phyloP scores from a whole-genome alignment of 129 eudicot species.

The Artemisia tridentata region DNA sequence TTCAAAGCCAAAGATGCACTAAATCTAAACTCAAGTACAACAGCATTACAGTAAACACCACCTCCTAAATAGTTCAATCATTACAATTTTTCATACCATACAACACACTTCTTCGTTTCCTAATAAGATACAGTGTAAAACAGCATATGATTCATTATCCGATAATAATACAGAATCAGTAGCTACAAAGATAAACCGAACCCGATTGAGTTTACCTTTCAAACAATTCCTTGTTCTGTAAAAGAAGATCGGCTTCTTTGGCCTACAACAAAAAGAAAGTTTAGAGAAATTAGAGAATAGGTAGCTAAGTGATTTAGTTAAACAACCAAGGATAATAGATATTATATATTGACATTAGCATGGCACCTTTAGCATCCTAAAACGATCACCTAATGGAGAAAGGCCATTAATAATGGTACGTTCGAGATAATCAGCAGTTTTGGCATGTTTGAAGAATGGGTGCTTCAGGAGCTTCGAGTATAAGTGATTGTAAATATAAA shows the following conservation, averaged over 20 bases:
- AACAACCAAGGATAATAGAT: background rate
- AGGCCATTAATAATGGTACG: conserved; percentile 64
- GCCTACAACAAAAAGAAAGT: conserved; percentile 45
- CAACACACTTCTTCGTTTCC: too few species aligned
- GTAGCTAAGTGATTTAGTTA: background rate
- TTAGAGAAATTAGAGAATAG: background rate
- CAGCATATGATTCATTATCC: too few species aligned
- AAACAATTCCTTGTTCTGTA: conserved; percentile 65
- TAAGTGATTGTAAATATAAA: background rate
- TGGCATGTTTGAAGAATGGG: conserved; percentile 76
- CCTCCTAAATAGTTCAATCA: too few species aligned
- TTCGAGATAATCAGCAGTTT: conserved; percentile 60
- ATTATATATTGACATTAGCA: conserved; percentile 30
- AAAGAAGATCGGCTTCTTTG: conserved; percentile 81
- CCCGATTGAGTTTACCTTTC: too few species aligned
- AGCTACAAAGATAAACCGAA: too few species aligned
- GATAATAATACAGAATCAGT: too few species aligned
- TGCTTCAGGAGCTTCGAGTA: conserved; percentile 71
- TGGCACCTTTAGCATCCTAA: conserved; percentile 75
- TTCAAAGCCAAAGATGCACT: too few species aligned
- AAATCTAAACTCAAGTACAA: too few species aligned
- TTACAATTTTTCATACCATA: too few species aligned
- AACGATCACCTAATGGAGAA: conserved; percentile 78
- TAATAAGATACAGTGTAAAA: too few species aligned
- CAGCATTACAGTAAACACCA: background rate